phyloP scores from a whole-genome alignment of 2,329 filamentous ascomycete genomes.

The Aureobasidium vineae region DNA sequence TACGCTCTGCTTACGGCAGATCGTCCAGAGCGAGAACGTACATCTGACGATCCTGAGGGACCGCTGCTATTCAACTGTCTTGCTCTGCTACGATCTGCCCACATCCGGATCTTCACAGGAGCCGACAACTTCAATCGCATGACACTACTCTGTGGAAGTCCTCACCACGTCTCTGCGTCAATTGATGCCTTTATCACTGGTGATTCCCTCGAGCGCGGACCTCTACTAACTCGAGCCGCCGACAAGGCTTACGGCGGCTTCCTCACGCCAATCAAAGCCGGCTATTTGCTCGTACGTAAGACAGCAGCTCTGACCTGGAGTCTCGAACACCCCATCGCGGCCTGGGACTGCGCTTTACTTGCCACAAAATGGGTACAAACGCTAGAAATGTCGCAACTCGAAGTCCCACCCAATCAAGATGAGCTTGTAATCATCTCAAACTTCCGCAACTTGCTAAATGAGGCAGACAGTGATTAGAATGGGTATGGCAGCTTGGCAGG shows the following conservation, averaged over 20 bases:
- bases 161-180: conserved; percentile 28
- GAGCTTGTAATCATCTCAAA: neutral
- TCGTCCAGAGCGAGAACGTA: conserved; percentile 26
- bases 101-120: conserved; percentile 37
- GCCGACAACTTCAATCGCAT: conserved; percentile 36
- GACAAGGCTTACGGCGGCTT: conserved; percentile 36
- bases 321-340: conserved; percentile 31
- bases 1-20: conserved; percentile 28
- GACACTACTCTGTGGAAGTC: conserved; percentile 34
- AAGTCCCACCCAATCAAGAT: neutral
- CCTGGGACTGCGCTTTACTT: conserved; percentile 24
- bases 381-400: conserved; percentile 1
- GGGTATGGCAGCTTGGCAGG: conserved; percentile 12
- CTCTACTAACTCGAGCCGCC: conserved; percentile 36
- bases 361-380: conserved; percentile 25
- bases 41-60: conserved; percentile 34
- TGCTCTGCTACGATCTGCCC: conserved; percentile 38
- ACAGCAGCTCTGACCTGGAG: conserved; percentile 36
- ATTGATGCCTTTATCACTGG: conserved; percentile 22
- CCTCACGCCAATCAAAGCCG: conserved; percentile 34
- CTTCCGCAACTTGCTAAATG: neutral
- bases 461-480: neutral
- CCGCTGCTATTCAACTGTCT: conserved; percentile 40
- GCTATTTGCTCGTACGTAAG: conserved; percentile 34
- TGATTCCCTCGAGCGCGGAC: conserved; percentile 32